Evolutionary conservation across 805 yeast genomes (phyloP), one percentile per base, ranked within the genome.

Genomic region (Danielia oregonensis): DNA sequence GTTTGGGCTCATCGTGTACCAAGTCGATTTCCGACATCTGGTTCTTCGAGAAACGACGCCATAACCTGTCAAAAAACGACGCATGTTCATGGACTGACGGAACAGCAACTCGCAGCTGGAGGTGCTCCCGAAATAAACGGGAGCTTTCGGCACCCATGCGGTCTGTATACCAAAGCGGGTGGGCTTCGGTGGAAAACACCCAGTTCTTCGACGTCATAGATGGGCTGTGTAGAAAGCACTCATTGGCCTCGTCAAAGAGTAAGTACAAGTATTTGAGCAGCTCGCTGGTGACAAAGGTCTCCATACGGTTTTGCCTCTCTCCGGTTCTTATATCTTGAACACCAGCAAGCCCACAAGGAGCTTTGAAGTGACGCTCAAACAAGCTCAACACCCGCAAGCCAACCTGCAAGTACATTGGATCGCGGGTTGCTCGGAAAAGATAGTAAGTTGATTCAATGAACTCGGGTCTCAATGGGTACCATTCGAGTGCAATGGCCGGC

Each of bases 381-480:
- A 80, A 76, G 2, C 70, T 48, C 37, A 89, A 54, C 5, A 86
- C 63, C 17, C 78, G 68, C 40, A 76, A 77, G 2, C 96, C 97
- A 19, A 86, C 75, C 35, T 79, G 77, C 13, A 89, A 61, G 55
- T 80, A 88, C 51, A 87, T 69, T 2, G 96, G 95, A 54, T 89
- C 97, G 37, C 66, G 71, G 0, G 97, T 89, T 2, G 96, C 95
- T 26, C 83, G 65, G 51, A 82, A 88, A 11, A 89, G 61, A 51
- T 82, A 80, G 56, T 87, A 89, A 0, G 94, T 86, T 0, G 95
- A 84, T 54, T 89, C 97, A 27, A 86, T 72, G 46, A 88, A 86
- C 54, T 89, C 97, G 0, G 97, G 97, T 35, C 97, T 65, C 28
- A 89, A 64, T 2, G 96, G 96, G 51, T 86, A 89, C 96, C 96